phyloP scores from a whole-genome alignment of 2,329 filamentous ascomycete genomes.

The Ophiostoma ips region DNA sequence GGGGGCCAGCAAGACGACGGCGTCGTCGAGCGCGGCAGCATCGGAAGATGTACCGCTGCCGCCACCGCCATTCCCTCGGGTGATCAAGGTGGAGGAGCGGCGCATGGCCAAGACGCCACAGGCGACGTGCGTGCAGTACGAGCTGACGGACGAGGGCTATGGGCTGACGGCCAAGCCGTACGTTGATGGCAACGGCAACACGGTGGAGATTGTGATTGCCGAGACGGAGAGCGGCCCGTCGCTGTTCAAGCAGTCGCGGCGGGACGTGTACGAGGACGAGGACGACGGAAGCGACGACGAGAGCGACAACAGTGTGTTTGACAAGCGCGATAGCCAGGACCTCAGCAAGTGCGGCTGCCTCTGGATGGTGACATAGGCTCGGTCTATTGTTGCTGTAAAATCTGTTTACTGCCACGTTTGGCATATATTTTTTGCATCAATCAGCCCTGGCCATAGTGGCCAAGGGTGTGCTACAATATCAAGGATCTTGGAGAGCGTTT shows the following conservation, averaged over 20 bases:
- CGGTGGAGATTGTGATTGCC: constrained; percentile 29
- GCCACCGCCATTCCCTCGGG: constrained; percentile 31
- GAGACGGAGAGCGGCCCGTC: constrained; percentile 23
- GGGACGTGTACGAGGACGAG: background rate
- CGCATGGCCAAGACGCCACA: constrained; percentile 25
- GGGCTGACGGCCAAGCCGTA: constrained; percentile 20
- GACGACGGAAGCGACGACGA: background rate
- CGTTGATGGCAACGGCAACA: constrained; percentile 24
- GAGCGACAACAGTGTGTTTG: constrained; percentile 1
- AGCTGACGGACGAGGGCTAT: constrained; percentile 27
- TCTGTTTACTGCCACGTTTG: background rate
- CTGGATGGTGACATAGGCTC: constrained; percentile 33
- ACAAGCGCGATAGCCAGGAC: constrained; percentile 18
- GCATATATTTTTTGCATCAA: background rate
- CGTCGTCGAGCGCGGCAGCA: constrained; percentile 2
- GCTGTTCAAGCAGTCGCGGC: constrained; percentile 3
- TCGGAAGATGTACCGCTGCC: background rate
- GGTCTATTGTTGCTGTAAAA: background rate
- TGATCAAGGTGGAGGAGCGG: constrained; percentile 42
- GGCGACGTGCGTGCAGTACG: constrained; percentile 35
- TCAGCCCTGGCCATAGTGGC: background rate
- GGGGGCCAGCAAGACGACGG: constrained; percentile 8
- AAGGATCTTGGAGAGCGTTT: constrained; percentile 1
- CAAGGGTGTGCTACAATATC: background rate
- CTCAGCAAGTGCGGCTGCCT: constrained; percentile 39